Evolutionary conservation across 139 green algal species (phyloP).

Genomic region (Gonium pectorale): DNA sequence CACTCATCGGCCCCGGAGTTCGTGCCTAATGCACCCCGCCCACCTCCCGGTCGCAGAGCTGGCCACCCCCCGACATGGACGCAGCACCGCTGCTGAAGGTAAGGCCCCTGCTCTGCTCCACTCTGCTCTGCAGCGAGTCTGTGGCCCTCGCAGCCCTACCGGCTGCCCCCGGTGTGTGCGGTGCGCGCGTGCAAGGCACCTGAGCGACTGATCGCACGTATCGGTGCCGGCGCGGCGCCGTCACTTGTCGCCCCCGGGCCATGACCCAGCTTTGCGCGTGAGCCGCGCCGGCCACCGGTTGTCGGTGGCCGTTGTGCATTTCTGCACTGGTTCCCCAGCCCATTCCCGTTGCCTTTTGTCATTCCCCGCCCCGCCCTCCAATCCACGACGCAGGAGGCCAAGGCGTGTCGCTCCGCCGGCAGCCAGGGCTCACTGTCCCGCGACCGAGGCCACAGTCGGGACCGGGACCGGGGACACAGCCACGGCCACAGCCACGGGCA

Average conservation of each 20-base stretch:
- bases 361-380: not conserved
- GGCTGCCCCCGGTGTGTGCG: no score
- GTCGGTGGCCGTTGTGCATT: not conserved
- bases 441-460: not conserved
- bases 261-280: not conserved
- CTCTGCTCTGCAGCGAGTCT: no score
- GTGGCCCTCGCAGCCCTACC: no score
- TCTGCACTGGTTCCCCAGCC: not conserved
- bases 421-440: slow-evolving; percentile 24
- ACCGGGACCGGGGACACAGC: slow-evolving; percentile 16
- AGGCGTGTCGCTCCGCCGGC: slow-evolving; percentile 24
- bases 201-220: no score
- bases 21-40: no score
- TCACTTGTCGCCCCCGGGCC: not conserved
- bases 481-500: slow-evolving; percentile 23
- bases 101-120: not conserved
- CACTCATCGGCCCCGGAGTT: no score
- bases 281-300: not conserved
- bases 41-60: no score
- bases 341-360: not conserved
- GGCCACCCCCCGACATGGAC: not conserved
- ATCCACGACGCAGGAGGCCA: slow-evolving; percentile 4
- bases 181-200: no score
- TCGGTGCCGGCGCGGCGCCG: not conserved
- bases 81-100: not conserved